Evolutionary conservation across 2,329 filamentous ascomycete genomes (phyloP).

Genomic region (Ascochyta rabiei): DNA sequence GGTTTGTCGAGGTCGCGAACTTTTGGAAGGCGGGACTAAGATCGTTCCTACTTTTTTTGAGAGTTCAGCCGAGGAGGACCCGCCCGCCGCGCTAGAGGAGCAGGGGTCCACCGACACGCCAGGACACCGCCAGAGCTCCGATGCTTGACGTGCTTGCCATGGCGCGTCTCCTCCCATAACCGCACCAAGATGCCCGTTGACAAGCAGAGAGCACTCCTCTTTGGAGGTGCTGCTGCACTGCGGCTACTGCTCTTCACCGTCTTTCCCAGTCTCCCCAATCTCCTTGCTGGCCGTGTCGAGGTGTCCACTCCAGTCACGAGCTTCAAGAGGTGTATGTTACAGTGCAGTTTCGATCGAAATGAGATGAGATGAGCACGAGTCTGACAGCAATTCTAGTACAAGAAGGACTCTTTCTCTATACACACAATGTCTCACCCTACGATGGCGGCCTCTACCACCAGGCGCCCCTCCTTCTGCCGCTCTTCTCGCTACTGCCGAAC

Average conservation of each 20-base stretch:
- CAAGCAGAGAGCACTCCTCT: conserved; percentile 69
- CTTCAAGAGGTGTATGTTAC: conserved; percentile 83
- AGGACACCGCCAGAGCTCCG: conserved; percentile 9
- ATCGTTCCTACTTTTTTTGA: conserved; percentile 18
- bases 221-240: conserved; percentile 75
- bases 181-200: conserved; percentile 55
- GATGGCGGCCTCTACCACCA: conserved; percentile 85
- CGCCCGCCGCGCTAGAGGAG: conserved; percentile 23
- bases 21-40: conserved; percentile 16
- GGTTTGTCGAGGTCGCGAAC: conserved; percentile 13
- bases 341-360: neutral
- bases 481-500: conserved; percentile 87
- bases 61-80: conserved; percentile 25
- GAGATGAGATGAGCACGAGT: neutral
- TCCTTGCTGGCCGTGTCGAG: conserved; percentile 90
- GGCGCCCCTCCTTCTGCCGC: conserved; percentile 82
- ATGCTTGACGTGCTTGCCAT: conserved; percentile 10
- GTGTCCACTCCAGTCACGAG: conserved; percentile 96
- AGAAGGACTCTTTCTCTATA: conserved; percentile 95
- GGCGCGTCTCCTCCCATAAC: conserved; percentile 17
- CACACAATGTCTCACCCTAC: conserved; percentile 94
- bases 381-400: conserved; percentile 67
- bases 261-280: conserved; percentile 82
- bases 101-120: conserved; percentile 22
- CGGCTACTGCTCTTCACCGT: conserved; percentile 78